Percentiles rank a stretch among this genome's conserved stretches.
Conservation (phyloP, 768 basidiomycete species). For the Leccinum imitatum region DNA sequence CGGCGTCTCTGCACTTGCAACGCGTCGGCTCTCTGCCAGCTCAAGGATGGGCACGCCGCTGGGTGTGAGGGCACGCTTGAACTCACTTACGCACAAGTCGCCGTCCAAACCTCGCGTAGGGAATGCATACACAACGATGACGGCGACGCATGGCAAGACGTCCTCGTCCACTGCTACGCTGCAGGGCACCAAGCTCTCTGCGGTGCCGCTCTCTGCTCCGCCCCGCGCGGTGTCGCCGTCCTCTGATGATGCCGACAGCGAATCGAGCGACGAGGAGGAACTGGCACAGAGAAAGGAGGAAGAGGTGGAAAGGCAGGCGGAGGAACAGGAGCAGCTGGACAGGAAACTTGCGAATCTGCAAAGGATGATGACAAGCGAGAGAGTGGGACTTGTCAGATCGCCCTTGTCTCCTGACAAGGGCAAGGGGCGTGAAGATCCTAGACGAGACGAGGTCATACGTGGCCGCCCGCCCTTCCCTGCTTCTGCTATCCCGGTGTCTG, state of each 20-base stretch:
- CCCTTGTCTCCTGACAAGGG: slow-evolving; percentile 36
- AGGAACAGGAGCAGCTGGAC: slow-evolving; percentile 66
- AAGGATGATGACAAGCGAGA: slow-evolving; percentile 70
- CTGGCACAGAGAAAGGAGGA: slow-evolving; percentile 57
- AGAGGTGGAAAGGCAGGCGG: slow-evolving; percentile 62
- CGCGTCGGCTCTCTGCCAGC: slow-evolving; percentile 37
- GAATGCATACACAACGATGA: not conserved
- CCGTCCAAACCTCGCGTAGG: slow-evolving; percentile 33
- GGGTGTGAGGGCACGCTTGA: slow-evolving; percentile 69
- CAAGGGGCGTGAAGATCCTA: slow-evolving; percentile 28
- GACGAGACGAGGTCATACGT: slow-evolving; percentile 36
- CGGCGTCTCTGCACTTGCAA: slow-evolving; percentile 6
- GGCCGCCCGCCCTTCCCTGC: slow-evolving; percentile 38
- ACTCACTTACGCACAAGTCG: slow-evolving; percentile 59
- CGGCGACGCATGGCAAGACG: slow-evolving; percentile 41
- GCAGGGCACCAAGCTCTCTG: slow-evolving; percentile 43
- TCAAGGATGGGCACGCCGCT: slow-evolving; percentile 54
- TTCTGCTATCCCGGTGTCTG: slow-evolving; percentile 8
- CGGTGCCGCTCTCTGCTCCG: slow-evolving; percentile 23
- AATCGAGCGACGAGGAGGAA: slow-evolving; percentile 62
- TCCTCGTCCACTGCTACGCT: slow-evolving; percentile 71
- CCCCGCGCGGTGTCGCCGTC: slow-evolving; percentile 49
- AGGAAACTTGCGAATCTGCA: slow-evolving; percentile 69
- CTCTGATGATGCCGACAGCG: slow-evolving; percentile 50
- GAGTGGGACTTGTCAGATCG: slow-evolving; percentile 62